Percentiles rank a stretch among this genome's conserved stretches.
These are phyloP conservation scores for Mucor piriformis DNA, from an alignment of 371 early-diverging fungal species.

Conservation along the genomic window DNA sequence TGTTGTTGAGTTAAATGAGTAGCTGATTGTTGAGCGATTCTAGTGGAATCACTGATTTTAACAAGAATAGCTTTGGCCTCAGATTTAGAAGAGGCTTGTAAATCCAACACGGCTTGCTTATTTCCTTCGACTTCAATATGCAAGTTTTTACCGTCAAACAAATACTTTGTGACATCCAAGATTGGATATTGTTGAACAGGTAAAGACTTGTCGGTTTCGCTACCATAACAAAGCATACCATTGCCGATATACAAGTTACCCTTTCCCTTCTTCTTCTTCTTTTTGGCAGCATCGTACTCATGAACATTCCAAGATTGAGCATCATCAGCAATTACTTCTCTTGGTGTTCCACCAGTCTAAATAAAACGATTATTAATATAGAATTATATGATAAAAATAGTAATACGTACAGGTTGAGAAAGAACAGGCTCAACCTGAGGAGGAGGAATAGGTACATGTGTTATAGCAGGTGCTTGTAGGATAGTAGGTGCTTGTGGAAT, in stretches of 20 bases:
- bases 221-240: constrained; percentile 67
- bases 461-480: neutral
- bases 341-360: constrained; percentile 20
- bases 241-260: constrained; percentile 74
- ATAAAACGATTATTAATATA: neutral
- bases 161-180: constrained; percentile 59
- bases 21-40: constrained; percentile 41
- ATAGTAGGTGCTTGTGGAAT: neutral
- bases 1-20: constrained; percentile 17
- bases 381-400: neutral
- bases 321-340: constrained; percentile 35
- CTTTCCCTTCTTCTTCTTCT: constrained; percentile 78
- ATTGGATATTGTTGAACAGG: constrained; percentile 72
- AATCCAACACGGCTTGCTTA: constrained; percentile 61
- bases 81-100: constrained; percentile 67
- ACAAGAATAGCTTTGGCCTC: constrained; percentile 70
- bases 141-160: constrained; percentile 65
- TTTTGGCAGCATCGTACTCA: constrained; percentile 70
- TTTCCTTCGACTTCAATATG: constrained; percentile 64
- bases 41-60: constrained; percentile 63
- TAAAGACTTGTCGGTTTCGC: constrained; percentile 71
- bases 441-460: constrained; percentile 1
- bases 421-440: constrained; percentile 29
- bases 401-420: constrained; percentile 27
- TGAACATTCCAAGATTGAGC: constrained; percentile 51